Conservation (phyloP, 2,329 filamentous ascomycete genomes). For the Talaromyces amestolkiae region DNA sequence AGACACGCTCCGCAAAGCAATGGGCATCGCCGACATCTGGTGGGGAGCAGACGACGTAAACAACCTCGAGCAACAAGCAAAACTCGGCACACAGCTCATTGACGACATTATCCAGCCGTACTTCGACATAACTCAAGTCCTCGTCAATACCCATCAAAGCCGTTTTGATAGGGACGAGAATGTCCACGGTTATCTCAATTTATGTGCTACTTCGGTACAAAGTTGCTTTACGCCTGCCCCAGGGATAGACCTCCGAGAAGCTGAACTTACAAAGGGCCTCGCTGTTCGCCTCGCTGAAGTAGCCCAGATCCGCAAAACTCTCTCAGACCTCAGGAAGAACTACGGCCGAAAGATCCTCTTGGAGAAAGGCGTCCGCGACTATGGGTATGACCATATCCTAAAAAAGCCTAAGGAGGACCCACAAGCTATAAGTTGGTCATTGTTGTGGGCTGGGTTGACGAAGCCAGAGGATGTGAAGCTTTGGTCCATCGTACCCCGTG, state of each 20-base stretch:
- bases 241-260: not conserved
- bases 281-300: not conserved
- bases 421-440: not conserved
- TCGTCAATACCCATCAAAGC: not conserved
- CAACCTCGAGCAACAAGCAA: not conserved
- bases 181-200: not conserved
- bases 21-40: slow-evolving; percentile 9
- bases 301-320: not conserved
- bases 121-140: not conserved
- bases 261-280: not conserved
- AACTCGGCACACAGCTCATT: not conserved
- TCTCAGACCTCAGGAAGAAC: not conserved
- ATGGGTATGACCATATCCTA: not conserved
- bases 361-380: not conserved
- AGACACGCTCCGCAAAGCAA: not conserved
- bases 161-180: not conserved
- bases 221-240: not conserved
- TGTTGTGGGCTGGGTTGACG: not conserved
- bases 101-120: not conserved
- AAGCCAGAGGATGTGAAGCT: not conserved
- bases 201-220: not conserved
- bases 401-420: not conserved
- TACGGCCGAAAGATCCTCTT: slow-evolving; percentile 2
- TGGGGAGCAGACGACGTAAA: not conserved
- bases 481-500: not conserved